Percentiles rank a stretch among this genome's conserved stretches.
These are phyloP conservation scores for Pseudogymnoascus sp. DNA, from an alignment of 2,329 filamentous ascomycete genomes.

Conservation along the genomic window DNA sequence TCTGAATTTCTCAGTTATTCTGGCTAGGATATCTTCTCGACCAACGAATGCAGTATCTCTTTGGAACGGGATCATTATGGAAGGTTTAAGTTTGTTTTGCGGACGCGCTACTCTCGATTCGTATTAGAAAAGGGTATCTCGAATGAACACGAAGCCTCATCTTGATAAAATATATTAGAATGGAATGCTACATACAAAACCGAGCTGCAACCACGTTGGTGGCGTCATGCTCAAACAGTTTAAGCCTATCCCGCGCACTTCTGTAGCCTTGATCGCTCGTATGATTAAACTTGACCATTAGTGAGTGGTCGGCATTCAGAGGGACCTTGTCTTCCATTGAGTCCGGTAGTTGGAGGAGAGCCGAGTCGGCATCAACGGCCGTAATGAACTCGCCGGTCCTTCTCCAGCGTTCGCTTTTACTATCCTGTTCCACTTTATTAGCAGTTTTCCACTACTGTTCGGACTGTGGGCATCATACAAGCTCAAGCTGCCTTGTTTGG, in stretches of 20 bases:
- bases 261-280: constrained; percentile 12
- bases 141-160: neutral
- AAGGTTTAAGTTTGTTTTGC: neutral
- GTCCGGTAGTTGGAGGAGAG: constrained; percentile 20
- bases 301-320: constrained; percentile 20
- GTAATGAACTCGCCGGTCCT: constrained; percentile 12
- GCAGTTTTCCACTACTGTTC: neutral
- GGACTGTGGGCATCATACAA: constrained; percentile 14
- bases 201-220: constrained; percentile 7
- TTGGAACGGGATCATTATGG: constrained; percentile 14
- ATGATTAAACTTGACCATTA: constrained; percentile 24
- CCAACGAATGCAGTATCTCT: constrained; percentile 15
- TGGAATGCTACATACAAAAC: constrained; percentile 13
- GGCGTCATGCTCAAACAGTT: constrained; percentile 14
- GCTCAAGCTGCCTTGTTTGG: constrained; percentile 20
- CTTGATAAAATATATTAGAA: neutral
- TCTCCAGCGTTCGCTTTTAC: constrained; percentile 1
- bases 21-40: constrained; percentile 11
- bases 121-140: neutral
- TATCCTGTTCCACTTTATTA: constrained; percentile 6
- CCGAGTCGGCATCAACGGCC: constrained; percentile 16
- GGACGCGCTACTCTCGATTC: neutral
- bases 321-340: constrained; percentile 20
- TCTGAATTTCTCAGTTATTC: constrained; percentile 9
- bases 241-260: constrained; percentile 10